phyloP scores from a whole-genome alignment of 495 filamentous ascomycete species.

The Tuber aestivum region DNA sequence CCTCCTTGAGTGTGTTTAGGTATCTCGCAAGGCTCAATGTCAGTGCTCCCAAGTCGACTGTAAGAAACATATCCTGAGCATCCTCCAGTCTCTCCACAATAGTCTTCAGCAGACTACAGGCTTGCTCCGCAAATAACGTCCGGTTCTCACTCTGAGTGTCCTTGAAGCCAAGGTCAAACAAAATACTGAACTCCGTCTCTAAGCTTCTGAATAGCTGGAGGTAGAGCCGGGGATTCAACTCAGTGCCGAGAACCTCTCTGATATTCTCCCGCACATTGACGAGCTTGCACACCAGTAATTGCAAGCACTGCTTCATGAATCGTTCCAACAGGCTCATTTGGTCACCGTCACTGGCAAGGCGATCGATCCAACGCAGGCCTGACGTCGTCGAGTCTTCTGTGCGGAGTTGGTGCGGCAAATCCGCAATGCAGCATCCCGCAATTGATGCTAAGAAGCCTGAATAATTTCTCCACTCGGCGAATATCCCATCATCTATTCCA shows the following conservation, averaged over 20 bases:
- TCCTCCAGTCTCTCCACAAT: constrained; percentile 58
- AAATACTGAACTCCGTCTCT: constrained; percentile 54
- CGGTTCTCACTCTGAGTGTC: constrained; percentile 48
- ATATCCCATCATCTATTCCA: constrained; percentile 50
- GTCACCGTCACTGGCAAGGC: constrained; percentile 53
- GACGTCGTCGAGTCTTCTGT: constrained; percentile 54
- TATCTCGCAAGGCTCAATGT: constrained; percentile 58
- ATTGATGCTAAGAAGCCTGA: constrained; percentile 61
- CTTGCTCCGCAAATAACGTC: constrained; percentile 60
- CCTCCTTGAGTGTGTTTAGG: constrained; percentile 50
- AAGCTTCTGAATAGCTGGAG: constrained; percentile 56
- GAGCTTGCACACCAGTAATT: constrained; percentile 57
- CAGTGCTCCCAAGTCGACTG: constrained; percentile 55
- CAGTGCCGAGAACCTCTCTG: constrained; percentile 56
- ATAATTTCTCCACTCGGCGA: constrained; percentile 61
- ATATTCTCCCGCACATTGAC: constrained; percentile 59
- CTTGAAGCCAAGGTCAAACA: constrained; percentile 45
- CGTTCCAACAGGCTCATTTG: constrained; percentile 54
- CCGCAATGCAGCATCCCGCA: constrained; percentile 60
- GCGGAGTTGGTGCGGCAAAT: constrained; percentile 44
- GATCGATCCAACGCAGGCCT: constrained; percentile 59
- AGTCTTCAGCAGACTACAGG: constrained; percentile 55
- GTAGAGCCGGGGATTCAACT: constrained; percentile 56
- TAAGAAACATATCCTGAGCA: constrained; percentile 54
- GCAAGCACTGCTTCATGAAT: constrained; percentile 57